Evolutionary conservation across 495 filamentous ascomycete genomes (phyloP).

Genomic region (Hyphodiscus hymeniophilus): DNA sequence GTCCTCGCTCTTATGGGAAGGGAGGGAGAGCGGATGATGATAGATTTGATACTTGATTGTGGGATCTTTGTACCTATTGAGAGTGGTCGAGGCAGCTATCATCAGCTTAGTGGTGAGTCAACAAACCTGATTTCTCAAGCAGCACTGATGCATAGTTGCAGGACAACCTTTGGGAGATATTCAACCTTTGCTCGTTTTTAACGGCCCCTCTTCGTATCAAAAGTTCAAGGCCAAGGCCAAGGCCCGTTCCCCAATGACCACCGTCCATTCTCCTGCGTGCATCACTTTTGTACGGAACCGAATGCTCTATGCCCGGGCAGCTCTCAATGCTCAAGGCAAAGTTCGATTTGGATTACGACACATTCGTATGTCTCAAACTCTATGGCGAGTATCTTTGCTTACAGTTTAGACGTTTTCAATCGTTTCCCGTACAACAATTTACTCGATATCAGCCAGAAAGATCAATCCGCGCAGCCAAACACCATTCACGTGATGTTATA

Average conservation of each 20-base stretch:
- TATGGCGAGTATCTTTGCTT: conserved; percentile 8
- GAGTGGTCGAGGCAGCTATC: conserved; percentile 49
- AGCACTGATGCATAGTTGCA: conserved; percentile 1
- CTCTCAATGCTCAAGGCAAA: conserved; percentile 55
- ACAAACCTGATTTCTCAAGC: conserved; percentile 1
- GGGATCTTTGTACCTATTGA: conserved; percentile 65
- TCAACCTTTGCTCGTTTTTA: conserved; percentile 5
- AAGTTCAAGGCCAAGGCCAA: neutral
- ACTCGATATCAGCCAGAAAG: neutral
- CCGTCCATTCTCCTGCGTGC: conserved; percentile 38
- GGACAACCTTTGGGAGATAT: conserved; percentile 20
- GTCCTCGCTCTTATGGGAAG: conserved; percentile 63
- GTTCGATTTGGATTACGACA: conserved; percentile 68
- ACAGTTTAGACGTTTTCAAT: conserved; percentile 69
- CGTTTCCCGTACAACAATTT: conserved; percentile 42
- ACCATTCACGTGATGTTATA: conserved; percentile 78
- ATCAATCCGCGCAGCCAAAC: neutral
- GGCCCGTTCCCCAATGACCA: neutral
- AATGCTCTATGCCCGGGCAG: conserved; percentile 76
- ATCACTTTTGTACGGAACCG: conserved; percentile 75
- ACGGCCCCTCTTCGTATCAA: neutral
- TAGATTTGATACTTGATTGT: conserved; percentile 68
- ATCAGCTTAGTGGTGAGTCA: conserved; percentile 69
- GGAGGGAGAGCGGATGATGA: conserved; percentile 75
- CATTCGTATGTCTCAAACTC: conserved; percentile 55